Evolutionary conservation across 768 basidiomycete genomes (phyloP).

Genomic region (Suillus ampliporus): DNA sequence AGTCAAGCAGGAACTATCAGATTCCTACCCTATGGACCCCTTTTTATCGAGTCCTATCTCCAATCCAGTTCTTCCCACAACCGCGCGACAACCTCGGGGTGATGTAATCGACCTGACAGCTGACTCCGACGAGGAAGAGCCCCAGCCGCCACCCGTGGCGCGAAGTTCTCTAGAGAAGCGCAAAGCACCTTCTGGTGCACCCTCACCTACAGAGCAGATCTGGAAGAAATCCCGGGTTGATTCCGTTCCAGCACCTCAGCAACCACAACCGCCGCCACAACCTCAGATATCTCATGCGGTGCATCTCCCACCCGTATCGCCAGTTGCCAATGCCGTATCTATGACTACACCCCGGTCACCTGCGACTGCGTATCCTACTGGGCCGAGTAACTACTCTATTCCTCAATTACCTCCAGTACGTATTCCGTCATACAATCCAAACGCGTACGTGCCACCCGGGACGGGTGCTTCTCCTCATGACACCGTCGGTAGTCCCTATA

Average conservation of each 20-base stretch:
- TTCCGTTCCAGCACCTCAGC: conserved; percentile 17
- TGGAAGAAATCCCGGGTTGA: conserved; percentile 73
- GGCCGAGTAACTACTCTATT: conserved; percentile 23
- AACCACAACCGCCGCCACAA: conserved; percentile 9
- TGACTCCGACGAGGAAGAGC: conserved; percentile 77
- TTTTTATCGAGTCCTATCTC: conserved; percentile 44
- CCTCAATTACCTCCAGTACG: conserved; percentile 36
- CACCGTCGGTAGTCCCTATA: conserved; percentile 26
- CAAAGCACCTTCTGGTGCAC: conserved; percentile 56
- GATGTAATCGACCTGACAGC: conserved; percentile 86
- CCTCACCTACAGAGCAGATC: conserved; percentile 64
- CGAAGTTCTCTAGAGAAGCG: conserved; percentile 56
- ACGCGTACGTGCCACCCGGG: conserved; percentile 22
- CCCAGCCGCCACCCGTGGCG: conserved; percentile 23
- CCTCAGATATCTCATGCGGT: conserved; percentile 9
- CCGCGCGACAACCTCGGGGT: conserved; percentile 39
- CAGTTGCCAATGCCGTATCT: conserved; percentile 13
- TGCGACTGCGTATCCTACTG: conserved; percentile 21
- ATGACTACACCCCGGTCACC: conserved; percentile 10
- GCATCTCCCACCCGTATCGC: conserved; percentile 33
- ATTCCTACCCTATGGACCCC: conserved; percentile 56
- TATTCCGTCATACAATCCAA: conserved; percentile 18
- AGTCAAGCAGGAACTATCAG: conserved; percentile 78
- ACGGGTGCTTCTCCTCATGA: conserved; percentile 22
- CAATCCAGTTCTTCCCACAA: conserved; percentile 29